Percentiles rank a stretch among this genome's conserved stretches.
Evolutionary conservation across 2,329 filamentous ascomycete species (phyloP).

Genomic region (Juglanconis juglandina): DNA sequence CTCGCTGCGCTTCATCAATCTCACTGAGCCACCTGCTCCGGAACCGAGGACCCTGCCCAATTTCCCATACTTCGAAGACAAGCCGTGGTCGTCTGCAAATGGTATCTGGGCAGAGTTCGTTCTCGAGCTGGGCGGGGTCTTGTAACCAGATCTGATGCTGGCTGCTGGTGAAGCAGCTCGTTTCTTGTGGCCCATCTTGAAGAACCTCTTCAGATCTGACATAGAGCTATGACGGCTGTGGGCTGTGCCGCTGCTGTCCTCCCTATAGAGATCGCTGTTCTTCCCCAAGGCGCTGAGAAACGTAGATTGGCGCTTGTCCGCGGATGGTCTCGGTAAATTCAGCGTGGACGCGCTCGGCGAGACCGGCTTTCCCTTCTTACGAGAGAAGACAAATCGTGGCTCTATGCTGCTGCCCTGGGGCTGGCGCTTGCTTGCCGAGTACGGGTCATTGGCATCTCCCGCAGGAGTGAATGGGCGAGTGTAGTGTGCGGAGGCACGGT

Average conservation of each 20-base stretch:
- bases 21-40: conserved; percentile 89
- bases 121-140: conserved; percentile 44
- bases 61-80: conserved; percentile 91
- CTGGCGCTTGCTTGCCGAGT: conserved; percentile 75
- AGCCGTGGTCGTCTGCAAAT: conserved; percentile 89
- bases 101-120: conserved; percentile 63
- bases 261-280: conserved; percentile 41
- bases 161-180: conserved; percentile 62
- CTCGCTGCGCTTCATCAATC: conserved; percentile 87
- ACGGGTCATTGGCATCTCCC: conserved; percentile 79
- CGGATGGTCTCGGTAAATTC: conserved; percentile 43
- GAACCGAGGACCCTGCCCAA: conserved; percentile 91
- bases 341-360: conserved; percentile 53
- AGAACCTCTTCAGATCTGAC: conserved; percentile 94
- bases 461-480: conserved; percentile 74
- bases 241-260: conserved; percentile 42
- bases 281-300: conserved; percentile 37
- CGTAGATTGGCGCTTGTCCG: conserved; percentile 47
- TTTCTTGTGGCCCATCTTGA: conserved; percentile 76
- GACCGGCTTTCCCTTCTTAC: conserved; percentile 61
- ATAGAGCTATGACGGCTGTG: conserved; percentile 73
- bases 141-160: conserved; percentile 47
- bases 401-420: conserved; percentile 67
- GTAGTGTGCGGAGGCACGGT: conserved; percentile 56
- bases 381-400: conserved; percentile 77